Percentiles rank a stretch among this genome's conserved stretches.
These are phyloP conservation scores for Santalum album DNA, from an alignment of 164 flowering plant species.

Conservation along the genomic window DNA sequence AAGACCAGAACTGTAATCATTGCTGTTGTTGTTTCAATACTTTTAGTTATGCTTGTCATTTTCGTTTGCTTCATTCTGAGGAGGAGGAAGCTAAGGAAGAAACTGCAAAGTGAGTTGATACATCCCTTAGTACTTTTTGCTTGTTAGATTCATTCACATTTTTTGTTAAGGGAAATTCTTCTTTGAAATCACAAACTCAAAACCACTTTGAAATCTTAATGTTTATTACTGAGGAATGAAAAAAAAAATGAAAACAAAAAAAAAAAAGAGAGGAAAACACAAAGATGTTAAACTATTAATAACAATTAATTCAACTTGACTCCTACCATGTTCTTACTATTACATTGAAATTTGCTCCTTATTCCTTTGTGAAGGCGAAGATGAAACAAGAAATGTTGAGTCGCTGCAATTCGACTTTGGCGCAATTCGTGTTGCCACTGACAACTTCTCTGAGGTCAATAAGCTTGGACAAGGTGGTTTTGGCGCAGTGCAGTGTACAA, in stretches of 20 bases:
- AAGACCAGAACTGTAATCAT: slow-evolving; percentile 9
- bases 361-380: not conserved
- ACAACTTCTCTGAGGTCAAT: slow-evolving; percentile 10
- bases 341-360: not conserved
- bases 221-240: no score
- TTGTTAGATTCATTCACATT: no score
- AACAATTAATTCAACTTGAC: no score
- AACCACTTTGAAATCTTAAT: not conserved
- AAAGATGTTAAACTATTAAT: no score
- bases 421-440: slow-evolving; percentile 14
- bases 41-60: slow-evolving; percentile 8
- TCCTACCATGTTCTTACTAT: no score
- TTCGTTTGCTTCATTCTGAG: slow-evolving; percentile 2
- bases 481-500: slow-evolving; percentile 20
- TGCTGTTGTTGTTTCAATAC: slow-evolving; percentile 1
- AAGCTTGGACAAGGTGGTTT: slow-evolving; percentile 20
- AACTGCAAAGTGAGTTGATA: not conserved
- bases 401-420: slow-evolving; percentile 18
- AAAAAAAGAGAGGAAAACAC: no score
- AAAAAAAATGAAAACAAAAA: no score
- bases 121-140: no score
- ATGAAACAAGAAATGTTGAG: slow-evolving; percentile 11
- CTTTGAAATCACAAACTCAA: no score
- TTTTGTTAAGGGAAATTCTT: no score
- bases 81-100: slow-evolving; percentile 3